Base-by-base conservation (phyloP, 345 rosid species). In the Salix koriyanagi region DNA sequence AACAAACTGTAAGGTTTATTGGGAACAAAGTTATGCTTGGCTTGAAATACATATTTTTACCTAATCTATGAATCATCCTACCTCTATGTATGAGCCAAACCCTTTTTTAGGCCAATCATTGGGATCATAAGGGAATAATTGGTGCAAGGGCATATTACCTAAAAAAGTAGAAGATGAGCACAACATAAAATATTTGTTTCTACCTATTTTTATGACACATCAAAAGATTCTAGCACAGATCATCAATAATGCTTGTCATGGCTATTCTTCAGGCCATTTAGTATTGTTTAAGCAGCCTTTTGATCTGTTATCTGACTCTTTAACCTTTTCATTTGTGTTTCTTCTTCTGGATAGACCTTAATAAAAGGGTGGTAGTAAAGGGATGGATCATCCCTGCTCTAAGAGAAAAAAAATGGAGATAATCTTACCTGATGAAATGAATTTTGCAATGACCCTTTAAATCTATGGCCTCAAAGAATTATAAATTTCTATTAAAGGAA, bases 401-500 rank as follows among this genome's bases (percentile, higher is more conserved):
- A 28, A n/a, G n/a, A n/a, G 44, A 67, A 13, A n/a, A 42, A 77
- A 23, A 46, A 46, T 3, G 18, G 41, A 64, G 42, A 75, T 73
- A 36, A 64, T 69, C 71, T 64, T 65, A 76, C 73, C 75, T 79
- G 67, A 79, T 65, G 52, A 72, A 50, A 32, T 56, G 58, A 54
- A 25, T 28, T 52, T 13, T 72, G 68, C 23, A 68, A 77, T 76
- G 76, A 70, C 25, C 13, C 48, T 72, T 7, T 37, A 41, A 36
- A 28, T 7, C 28, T 10, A n/a, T 69, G 76, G 23, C 25, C 37
- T 78, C 19, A 77, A 75, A 73, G 77, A 73, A 82, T 67, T 19
- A 65, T 42, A 50, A 74, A 75, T 52, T 87, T 75, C 90, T 62
- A 84, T 70, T 79, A 86, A 83, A 73, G 88, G 94, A 85, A 93